Conservation (phyloP, 2,329 filamentous ascomycete genomes). For the Thelonectria discophora region DNA sequence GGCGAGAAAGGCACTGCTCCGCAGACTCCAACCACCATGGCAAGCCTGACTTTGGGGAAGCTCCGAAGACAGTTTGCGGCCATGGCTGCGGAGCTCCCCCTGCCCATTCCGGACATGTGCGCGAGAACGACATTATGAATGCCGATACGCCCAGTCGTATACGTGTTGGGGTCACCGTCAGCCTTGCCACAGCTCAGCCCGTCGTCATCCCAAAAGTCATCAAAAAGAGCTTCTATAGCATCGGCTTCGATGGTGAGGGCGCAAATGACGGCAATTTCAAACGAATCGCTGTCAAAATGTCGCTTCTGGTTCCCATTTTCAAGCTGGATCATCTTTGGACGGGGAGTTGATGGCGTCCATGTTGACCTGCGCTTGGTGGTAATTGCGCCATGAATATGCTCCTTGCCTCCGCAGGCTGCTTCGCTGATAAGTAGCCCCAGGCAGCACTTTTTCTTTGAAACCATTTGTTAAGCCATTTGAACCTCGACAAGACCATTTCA, state of each 20-base stretch:
- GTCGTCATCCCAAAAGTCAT: constrained; percentile 28
- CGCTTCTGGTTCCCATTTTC: neutral
- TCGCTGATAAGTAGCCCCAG: no score
- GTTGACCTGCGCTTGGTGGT: no score
- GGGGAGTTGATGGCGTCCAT: no score
- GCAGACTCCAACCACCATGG: neutral
- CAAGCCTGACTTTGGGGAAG: neutral
- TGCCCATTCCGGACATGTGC: constrained; percentile 10
- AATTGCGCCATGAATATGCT: no score
- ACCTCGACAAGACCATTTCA: no score
- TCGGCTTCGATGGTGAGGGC: constrained; percentile 33
- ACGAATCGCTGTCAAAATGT: constrained; percentile 12
- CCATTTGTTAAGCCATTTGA: no score
- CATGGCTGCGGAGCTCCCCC: neutral
- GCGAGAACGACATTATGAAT: constrained; percentile 8
- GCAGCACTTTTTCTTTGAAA: no score
- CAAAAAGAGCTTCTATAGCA: constrained; percentile 32
- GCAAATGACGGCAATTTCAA: constrained; percentile 32
- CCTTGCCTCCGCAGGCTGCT: no score
- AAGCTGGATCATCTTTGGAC: no score
- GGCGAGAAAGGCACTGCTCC: neutral
- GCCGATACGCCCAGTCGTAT: neutral
- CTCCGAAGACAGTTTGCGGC: constrained; percentile 26
- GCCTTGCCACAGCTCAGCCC: constrained; percentile 34
- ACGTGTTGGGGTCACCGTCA: constrained; percentile 33